phyloP scores from a whole-genome alignment of 169 alveolate species.

The Haemoproteus tartakovskyi region DNA sequence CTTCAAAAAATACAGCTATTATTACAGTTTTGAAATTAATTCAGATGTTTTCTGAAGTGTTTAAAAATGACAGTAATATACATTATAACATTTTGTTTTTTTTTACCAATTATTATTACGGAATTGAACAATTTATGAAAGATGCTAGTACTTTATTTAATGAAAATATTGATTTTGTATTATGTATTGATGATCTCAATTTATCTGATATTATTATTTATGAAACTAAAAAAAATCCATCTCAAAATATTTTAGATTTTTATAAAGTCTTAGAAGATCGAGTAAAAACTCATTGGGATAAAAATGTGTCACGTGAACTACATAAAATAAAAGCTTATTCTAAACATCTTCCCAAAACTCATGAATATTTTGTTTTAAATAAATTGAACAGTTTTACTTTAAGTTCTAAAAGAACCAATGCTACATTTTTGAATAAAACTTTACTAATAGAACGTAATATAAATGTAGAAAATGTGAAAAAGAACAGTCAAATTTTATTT shows the following conservation, averaged over 20 bases:
- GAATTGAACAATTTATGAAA: slow-evolving; percentile 22
- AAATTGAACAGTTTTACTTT: slow-evolving; percentile 26
- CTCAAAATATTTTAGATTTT: slow-evolving; percentile 2
- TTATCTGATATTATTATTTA: slow-evolving; percentile 4
- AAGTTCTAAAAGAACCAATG: slow-evolving; percentile 5
- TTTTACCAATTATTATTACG: slow-evolving; percentile 47
- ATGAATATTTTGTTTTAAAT: slow-evolving; percentile 57
- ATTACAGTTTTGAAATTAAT: slow-evolving; percentile 18
- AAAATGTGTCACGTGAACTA: background rate
- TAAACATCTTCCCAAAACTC: slow-evolving; percentile 43
- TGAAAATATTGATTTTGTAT: slow-evolving; percentile 41
- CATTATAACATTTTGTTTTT: slow-evolving; percentile 41
- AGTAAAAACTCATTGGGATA: background rate
- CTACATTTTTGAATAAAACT: slow-evolving; percentile 10
- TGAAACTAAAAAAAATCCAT: slow-evolving; percentile 8
- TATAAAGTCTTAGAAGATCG: slow-evolving; percentile 12
- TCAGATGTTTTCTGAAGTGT: slow-evolving; percentile 15
- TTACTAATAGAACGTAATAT: slow-evolving; percentile 30
- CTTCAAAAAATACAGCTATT: slow-evolving; percentile 22
- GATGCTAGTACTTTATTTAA: slow-evolving; percentile 15
- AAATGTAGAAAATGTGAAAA: slow-evolving; percentile 4
- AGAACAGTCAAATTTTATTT: slow-evolving; percentile 8
- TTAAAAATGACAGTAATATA: slow-evolving; percentile 30
- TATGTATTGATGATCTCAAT: slow-evolving; percentile 26
- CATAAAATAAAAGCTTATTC: slow-evolving; percentile 28